Evolutionary conservation across 2,329 filamentous ascomycete species (phyloP).

Genomic region (Cytospora piceicola): DNA sequence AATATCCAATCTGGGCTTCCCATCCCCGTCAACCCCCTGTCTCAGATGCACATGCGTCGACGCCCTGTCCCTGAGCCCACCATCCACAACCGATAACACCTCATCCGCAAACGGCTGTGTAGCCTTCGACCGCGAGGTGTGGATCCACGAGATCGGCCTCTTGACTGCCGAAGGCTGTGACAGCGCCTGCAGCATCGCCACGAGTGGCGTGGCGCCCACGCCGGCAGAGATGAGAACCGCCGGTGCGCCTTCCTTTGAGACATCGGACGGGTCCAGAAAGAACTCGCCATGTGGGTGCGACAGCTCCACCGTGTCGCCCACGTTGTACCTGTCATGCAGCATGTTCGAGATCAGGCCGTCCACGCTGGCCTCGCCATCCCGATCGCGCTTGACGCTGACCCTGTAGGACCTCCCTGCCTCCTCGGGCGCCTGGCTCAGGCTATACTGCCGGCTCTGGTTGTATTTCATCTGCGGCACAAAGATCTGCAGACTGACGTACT

Average conservation of each 20-base stretch:
- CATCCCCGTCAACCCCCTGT: constrained; percentile 56
- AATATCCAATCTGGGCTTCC: constrained; percentile 55
- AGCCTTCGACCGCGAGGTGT: constrained; percentile 57
- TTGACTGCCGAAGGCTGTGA: constrained; percentile 37
- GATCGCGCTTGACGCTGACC: constrained; percentile 73
- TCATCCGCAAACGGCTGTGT: constrained; percentile 57
- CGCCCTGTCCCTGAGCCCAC: constrained; percentile 49
- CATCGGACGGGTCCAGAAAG: constrained; percentile 56
- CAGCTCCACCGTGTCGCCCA: constrained; percentile 58
- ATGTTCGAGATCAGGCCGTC: constrained; percentile 58
- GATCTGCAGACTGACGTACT: constrained; percentile 71
- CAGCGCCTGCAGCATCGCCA: constrained; percentile 66
- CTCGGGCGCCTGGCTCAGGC: constrained; percentile 62
- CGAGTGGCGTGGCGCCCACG: constrained; percentile 69
- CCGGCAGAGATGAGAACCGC: constrained; percentile 70
- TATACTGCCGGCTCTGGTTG: constrained; percentile 75
- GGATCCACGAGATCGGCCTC: constrained; percentile 65
- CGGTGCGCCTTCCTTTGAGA: constrained; percentile 50
- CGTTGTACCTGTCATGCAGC: constrained; percentile 52
- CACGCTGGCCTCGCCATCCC: constrained; percentile 42
- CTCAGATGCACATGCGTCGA: constrained; percentile 62
- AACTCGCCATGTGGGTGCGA: constrained; percentile 65
- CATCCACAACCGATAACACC: constrained; percentile 49
- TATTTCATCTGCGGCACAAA: constrained; percentile 65
- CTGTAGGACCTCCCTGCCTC: constrained; percentile 64